phyloP scores from a whole-genome alignment of 83 land plant genomes.

The Thuja plicata region DNA sequence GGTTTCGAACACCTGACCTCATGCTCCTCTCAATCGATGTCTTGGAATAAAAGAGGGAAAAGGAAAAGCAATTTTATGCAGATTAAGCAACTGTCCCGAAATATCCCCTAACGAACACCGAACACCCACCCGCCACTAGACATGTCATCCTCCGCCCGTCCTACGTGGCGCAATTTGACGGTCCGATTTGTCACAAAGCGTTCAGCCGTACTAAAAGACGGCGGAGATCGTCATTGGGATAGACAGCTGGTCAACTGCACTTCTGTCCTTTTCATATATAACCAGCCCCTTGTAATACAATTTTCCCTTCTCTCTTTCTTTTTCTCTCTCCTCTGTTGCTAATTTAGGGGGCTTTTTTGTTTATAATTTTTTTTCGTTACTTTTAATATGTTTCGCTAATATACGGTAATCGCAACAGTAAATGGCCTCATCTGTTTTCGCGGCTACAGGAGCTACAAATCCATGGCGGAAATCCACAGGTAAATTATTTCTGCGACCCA shows the following conservation, averaged over 20 bases:
- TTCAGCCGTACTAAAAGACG: constrained; percentile 6
- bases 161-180: not conserved
- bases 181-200: not conserved
- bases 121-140: not conserved
- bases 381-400: not conserved
- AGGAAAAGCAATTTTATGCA: not conserved
- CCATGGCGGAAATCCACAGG: constrained; percentile 10
- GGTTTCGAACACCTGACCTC: too few relatives aligned
- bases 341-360: not conserved
- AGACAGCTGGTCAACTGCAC: constrained; percentile 13
- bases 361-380: not conserved
- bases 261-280: constrained; percentile 5
- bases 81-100: not conserved
- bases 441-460: not conserved
- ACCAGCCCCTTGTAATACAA: not conserved
- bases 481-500: not conserved
- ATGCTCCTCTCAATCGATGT: not conserved
- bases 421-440: not conserved
- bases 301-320: not conserved
- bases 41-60: not conserved
- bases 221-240: not conserved
- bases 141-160: not conserved
- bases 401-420: not conserved
- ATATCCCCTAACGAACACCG: not conserved
- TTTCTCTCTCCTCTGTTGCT: not conserved